Evolutionary conservation across 75 land plant species (phyloP), one percentile per base, ranked within the genome.

Genomic region (Cupressus sempervirens): DNA sequence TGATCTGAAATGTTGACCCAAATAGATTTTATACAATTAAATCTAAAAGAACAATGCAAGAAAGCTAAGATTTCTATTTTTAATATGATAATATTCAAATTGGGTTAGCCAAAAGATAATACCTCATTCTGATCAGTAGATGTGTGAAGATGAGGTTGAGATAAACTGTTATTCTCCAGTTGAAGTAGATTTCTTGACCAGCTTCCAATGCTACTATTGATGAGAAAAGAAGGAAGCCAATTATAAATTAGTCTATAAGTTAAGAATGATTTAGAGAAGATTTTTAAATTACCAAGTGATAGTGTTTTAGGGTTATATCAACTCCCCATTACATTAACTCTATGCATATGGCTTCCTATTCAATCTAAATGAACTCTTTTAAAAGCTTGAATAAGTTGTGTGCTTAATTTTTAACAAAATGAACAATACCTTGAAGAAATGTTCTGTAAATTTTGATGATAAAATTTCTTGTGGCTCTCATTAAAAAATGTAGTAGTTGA

Each of bases 131-230:
- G 81, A 79, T 79, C 48, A 1, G 45, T 10, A 13, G 50, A 79
- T 18, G 23, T 76, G n/a, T 40, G 26, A 40, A 20, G 20, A 18
- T 40, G 43, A n/a, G 81, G n/a, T 79, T 20, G 81, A 79, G 30
- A 79, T 79, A 43, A 79, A 40, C 50, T 43, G 29, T 4, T 79
- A 1, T 11, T 72, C 0, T 72, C 74, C 46, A 79, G 46, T 43
- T 77, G 80, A 41, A 40, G 80, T 7, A 41, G 52, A 43, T 79
- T 79, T 45, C 81, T 79, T n/a, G 81, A 43, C 81, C 80, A 76
- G 41, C 35, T 76, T 76, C 43, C 80, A 20, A 48, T 10, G 81
- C 13, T 32, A 72, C 3, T 32, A 72, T 32, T 32, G 67, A 35
- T 30, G 35, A 72, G 74, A 72, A 72, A 72, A 72, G 15, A 9